A percentile compares a stretch with the other conserved stretches of the same genome.
These are phyloP conservation scores for Beauveria asiatica DNA, from an alignment of 2,329 filamentous ascomycete genomes.

Conservation along the genomic window DNA sequence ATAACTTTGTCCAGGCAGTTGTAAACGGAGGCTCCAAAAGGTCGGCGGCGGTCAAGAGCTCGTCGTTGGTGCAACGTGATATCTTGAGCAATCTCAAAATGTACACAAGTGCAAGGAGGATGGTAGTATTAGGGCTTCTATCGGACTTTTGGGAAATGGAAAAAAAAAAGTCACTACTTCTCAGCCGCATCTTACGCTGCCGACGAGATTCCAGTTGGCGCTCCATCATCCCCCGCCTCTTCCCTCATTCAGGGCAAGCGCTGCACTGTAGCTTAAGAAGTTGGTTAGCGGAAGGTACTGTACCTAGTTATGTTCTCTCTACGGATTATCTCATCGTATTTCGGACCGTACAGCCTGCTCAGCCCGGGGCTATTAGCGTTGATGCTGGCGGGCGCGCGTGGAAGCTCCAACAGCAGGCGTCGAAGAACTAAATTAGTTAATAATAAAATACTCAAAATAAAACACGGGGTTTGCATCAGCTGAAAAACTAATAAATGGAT, in stretches of 20 bases:
- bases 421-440: too few species aligned
- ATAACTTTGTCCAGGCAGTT: neutral
- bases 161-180: neutral
- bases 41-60: neutral
- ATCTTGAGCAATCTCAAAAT: neutral
- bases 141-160: neutral
- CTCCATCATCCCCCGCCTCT: neutral
- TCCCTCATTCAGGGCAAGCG: neutral
- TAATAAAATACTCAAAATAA: too few species aligned
- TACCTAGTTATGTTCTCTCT: too few species aligned
- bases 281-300: too few species aligned
- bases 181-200: conserved; percentile 2
- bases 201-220: neutral
- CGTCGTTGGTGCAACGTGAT: neutral
- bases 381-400: neutral
- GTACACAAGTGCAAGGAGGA: neutral
- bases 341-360: neutral
- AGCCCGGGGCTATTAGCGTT: neutral
- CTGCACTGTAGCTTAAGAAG: too few species aligned
- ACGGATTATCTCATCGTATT: neutral
- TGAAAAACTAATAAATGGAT: neutral
- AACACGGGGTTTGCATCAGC: neutral
- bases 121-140: neutral
- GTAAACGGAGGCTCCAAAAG: neutral
- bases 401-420: neutral